Base-by-base conservation (phyloP, 768 basidiomycete genomes). In the Boletus rufocinnamomeus region DNA sequence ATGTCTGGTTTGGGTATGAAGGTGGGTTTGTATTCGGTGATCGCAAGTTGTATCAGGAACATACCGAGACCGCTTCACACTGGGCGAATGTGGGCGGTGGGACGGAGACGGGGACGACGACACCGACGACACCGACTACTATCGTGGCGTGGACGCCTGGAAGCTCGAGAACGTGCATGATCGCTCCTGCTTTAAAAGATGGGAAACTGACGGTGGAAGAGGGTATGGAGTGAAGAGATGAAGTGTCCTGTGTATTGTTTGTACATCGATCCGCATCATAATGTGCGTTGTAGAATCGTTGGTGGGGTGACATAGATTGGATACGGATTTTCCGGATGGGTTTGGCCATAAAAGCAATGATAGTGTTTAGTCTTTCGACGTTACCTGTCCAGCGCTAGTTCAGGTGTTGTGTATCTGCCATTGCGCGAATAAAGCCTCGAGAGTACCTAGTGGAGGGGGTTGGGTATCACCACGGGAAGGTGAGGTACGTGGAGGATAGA, bases 1-100 rank as follows among this genome's bases (percentile, higher is more conserved):
- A 60, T 35, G 54, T 66, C 27, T 88, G 87, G 87, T 76, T 87
- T 64, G 86, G 87, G 14, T 86, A 82, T 61, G 77, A 84, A 63
- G 85, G 85, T n/a, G 85, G 86, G 14, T 58, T 78, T 25, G 19
- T 11, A n/a, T 25, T 37, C 2, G 23, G 34, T 5, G 44, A 32
- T 21, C 55, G 32, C 25, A 45, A 28, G 19, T 14, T 14, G 35
- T 41, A 38, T 23, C 46, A 40, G 34, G 41, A 43, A 52, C 38
- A 19, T 19, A 19, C 25, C 35, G 37, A 52, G 19, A 13, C 35
- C 8, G 16, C 43, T 21, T n/a, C 38, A 14, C 21, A 25, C 49
- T 27, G 9, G 37, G 30, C 27, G 30, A 27, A 27, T 19, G n/a
- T 34, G 30, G 35, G 49, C 23, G 6, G 44, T 23, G 19, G 52